phyloP scores from a whole-genome alignment of 441 rosid genomes.

The Aquilaria agallochum region DNA sequence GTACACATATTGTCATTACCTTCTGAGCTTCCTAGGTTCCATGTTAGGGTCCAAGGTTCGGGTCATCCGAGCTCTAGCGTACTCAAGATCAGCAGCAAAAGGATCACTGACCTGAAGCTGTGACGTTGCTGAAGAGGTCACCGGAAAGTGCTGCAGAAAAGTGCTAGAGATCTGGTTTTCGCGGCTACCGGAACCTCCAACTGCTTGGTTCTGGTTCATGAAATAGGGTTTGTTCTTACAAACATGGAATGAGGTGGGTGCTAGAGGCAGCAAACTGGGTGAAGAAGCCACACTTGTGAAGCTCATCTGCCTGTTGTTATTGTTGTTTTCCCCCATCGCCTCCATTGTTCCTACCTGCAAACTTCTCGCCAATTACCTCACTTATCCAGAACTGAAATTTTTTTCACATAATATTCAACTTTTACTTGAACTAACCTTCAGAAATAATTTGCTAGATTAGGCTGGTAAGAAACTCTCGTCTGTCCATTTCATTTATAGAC shows the following conservation, averaged over 20 bases:
- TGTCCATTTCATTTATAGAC: constrained; percentile 14
- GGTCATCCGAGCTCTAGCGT: background rate
- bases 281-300: background rate
- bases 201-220: background rate
- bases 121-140: background rate
- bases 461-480: constrained; percentile 1
- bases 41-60: constrained; percentile 10
- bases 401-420: background rate
- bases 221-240: constrained; percentile 12
- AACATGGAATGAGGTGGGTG: constrained; percentile 6
- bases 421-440: constrained; percentile 13
- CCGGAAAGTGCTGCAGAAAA: background rate
- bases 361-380: background rate
- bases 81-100: too few species aligned
- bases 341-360: constrained; percentile 7
- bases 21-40: constrained; percentile 31
- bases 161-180: too few species aligned
- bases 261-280: constrained; percentile 3
- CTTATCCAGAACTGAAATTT: background rate
- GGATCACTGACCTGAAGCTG: too few species aligned
- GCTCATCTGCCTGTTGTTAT: background rate
- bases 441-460: background rate
- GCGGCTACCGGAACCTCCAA: too few species aligned
- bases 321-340: constrained; percentile 6
- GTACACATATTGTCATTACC: constrained; percentile 15